Conservation (phyloP, 495 filamentous ascomycete genomes). For the Cercophora samala region DNA sequence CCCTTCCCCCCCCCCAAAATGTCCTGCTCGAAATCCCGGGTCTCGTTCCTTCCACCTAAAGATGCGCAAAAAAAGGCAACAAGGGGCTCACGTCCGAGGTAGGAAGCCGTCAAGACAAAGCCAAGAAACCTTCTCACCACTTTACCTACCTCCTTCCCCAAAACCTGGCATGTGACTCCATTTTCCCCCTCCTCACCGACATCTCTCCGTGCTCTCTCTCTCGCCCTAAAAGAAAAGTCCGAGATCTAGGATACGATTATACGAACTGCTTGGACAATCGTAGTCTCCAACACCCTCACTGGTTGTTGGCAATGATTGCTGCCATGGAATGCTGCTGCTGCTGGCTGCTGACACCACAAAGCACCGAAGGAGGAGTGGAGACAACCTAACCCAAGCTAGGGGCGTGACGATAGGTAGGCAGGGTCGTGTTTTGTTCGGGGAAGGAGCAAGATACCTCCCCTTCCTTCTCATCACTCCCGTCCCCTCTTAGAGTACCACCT, state of each 20-base stretch:
- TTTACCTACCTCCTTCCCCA: neutral
- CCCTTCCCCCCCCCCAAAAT: no score
- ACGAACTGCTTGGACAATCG: neutral
- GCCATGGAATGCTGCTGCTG: neutral
- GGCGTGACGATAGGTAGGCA: neutral
- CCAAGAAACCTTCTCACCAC: neutral
- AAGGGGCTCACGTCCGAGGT: neutral
- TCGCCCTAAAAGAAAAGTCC: no score
- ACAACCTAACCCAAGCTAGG: neutral
- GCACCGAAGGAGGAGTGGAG: neutral
- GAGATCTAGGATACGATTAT: neutral
- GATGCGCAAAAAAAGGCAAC: no score
- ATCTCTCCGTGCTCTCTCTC: no score
- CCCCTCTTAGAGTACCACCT: no score
- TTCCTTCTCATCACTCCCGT: neutral
- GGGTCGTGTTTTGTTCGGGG: neutral
- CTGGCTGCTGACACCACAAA: neutral
- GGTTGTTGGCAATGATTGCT: no score
- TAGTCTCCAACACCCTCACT: neutral
- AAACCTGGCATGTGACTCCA: neutral
- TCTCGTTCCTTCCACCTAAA: neutral
- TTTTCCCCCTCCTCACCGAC: neutral
- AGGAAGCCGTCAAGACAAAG: neutral
- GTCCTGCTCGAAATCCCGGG: no score
- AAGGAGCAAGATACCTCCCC: no score